A percentile compares a stretch with the other conserved stretches of the same genome.
Conservation (phyloP, 345 rosid species). For the Brassica cretica region DNA sequence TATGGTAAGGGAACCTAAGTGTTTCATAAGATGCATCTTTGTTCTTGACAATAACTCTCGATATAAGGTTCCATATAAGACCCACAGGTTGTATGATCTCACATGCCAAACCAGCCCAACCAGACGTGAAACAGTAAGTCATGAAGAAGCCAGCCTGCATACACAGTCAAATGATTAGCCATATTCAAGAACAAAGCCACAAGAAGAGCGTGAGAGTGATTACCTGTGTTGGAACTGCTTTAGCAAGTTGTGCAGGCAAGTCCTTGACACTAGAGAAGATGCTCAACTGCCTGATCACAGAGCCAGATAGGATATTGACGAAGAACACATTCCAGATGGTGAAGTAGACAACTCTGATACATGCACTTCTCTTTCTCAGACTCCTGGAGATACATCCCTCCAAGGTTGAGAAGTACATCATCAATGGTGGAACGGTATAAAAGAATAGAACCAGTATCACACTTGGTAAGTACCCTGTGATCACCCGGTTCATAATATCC, state of each 20-base stretch:
- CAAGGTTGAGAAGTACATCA: conserved; percentile 78
- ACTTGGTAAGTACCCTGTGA: conserved; percentile 97
- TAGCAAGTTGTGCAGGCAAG: conserved; percentile 68
- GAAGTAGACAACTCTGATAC: conserved; percentile 76
- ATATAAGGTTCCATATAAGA: conserved; percentile 53
- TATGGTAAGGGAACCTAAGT: conserved; percentile 74
- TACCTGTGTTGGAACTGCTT: conserved; percentile 80
- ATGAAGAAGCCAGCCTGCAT: conserved; percentile 91
- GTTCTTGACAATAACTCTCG: conserved; percentile 46
- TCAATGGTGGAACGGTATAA: conserved; percentile 80
- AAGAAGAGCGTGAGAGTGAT: too few relatives aligned
- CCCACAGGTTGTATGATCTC: conserved; percentile 71
- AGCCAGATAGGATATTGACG: conserved; percentile 76
- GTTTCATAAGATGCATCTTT: conserved; percentile 45
- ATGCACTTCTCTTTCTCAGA: conserved; percentile 79
- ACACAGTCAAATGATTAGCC: background rate
- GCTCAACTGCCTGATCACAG: conserved; percentile 56
- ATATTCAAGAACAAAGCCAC: background rate
- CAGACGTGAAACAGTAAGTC: conserved; percentile 85
- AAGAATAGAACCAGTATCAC: conserved; percentile 69
- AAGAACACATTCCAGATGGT: conserved; percentile 96
- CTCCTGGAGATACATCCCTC: conserved; percentile 81
- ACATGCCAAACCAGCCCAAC: conserved; percentile 81
- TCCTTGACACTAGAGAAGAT: conserved; percentile 61
- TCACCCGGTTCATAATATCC: conserved; percentile 49